phyloP scores from a whole-genome alignment of 2,329 filamentous ascomycete genomes.

The Aquanectria penicillioides region DNA sequence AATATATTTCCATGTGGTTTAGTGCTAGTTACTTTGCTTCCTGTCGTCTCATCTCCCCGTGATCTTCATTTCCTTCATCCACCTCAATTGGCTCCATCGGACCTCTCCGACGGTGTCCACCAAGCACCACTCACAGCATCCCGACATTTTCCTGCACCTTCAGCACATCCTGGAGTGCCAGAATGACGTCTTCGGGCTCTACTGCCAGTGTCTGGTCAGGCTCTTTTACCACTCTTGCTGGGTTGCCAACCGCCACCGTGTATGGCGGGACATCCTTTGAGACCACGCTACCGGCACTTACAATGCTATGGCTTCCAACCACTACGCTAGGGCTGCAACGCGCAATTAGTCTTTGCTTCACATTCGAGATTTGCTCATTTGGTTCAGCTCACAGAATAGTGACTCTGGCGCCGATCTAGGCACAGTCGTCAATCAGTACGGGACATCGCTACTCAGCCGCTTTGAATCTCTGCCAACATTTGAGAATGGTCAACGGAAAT shows the following conservation, averaged over 20 bases:
- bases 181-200: not conserved
- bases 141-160: not conserved
- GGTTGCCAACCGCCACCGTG: slow-evolving; percentile 7
- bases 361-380: no score
- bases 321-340: no score
- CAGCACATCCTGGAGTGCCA: not conserved
- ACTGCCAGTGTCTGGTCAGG: not conserved
- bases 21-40: not conserved
- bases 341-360: no score
- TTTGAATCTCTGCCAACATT: no score
- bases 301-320: no score
- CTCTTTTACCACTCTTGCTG: not conserved
- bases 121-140: not conserved
- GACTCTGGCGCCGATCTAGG: no score
- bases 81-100: slow-evolving; percentile 1
- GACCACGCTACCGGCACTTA: not conserved
- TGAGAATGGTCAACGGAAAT: no score
- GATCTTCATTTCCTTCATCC: not conserved
- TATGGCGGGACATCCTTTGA: no score
- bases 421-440: no score
- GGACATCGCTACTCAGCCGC: no score
- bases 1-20: no score
- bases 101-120: slow-evolving; percentile 10
- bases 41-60: not conserved
- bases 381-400: no score